Evolutionary conservation across 768 basidiomycete species (phyloP), one percentile per base, ranked within the genome.

Genomic region (Hygrocybe coccinea): DNA sequence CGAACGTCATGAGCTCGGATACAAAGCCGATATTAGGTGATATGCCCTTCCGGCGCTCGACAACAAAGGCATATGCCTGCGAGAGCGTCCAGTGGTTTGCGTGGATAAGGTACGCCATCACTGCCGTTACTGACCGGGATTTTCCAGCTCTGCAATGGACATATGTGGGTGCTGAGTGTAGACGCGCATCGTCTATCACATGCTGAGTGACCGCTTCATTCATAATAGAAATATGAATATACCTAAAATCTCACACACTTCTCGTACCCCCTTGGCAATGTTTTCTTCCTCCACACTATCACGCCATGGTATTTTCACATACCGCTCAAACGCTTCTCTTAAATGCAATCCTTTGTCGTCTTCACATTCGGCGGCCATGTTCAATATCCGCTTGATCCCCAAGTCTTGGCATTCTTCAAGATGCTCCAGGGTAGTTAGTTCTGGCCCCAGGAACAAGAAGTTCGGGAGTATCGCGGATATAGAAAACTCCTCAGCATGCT

Each of bases 21-120:
- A 97, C 93, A 70, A 98, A 98, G 6, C 95, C 95, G 59, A 98
- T 95, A 66, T 97, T 97, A 9, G 95, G 95, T 12, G 91, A 94
- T 61, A 97, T 95, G 60, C 93, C 93, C 62, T 91, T 92, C 35
- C 95, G 84, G 8, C 93, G 83, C 63, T 95, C 95, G 38, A 91
- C 80, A 22, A 98, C 95, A 65, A 93, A 97, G 0, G 86, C 74
- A 67, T 97, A 98, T 1, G 95, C 92, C 36, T 84, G 83, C 33
- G 91, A 88, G 39, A 97, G 81, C 17, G 93, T 89, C 95, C 95
- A 97, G 66, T 94, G 93, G 65, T 97, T 94, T 9, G 94, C 90
- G 63, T 97, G 95, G 60, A 98, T 97, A 55, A 98, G 87, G 67
- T 97, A 97, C 2, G 91, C 95, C 76, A 98, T 92, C 38, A 97